phyloP scores from a whole-genome alignment of 1,284 basidiomycete species.

The Ceratobasidium sp. region DNA sequence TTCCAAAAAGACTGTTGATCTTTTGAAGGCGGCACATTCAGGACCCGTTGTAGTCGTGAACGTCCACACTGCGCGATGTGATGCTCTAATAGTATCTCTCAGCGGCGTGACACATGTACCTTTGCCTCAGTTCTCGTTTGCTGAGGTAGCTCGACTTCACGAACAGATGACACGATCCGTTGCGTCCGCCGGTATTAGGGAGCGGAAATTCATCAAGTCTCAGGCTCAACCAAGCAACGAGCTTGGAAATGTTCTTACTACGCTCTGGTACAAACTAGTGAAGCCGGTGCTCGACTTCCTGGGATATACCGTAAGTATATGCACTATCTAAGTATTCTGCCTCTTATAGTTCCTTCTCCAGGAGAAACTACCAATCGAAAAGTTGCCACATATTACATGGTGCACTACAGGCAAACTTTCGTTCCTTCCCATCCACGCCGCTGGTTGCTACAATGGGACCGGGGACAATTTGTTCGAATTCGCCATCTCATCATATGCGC shows the following conservation, averaged over 20 bases:
- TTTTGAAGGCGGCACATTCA: conserved; percentile 29
- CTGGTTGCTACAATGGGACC: conserved; percentile 49
- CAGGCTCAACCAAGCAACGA: not conserved
- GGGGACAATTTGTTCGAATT: conserved; percentile 47
- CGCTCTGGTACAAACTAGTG: conserved; percentile 42
- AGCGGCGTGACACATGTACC: not conserved
- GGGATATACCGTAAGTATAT: not conserved
- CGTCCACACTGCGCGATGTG: conserved; percentile 33
- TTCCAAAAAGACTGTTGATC: not conserved
- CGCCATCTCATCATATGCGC: conserved; percentile 53
- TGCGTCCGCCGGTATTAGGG: not conserved
- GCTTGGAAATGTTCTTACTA: not conserved
- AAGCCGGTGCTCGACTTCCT: conserved; percentile 33
- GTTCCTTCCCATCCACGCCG: conserved; percentile 57
- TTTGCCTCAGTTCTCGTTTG: conserved; percentile 3
- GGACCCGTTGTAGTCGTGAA: conserved; percentile 47
- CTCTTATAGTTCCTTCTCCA: too few relatives aligned
- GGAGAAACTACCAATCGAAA: not conserved
- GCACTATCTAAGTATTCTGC: not conserved
- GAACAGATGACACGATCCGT: not conserved
- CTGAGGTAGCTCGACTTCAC: not conserved
- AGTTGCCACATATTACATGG: conserved; percentile 54
- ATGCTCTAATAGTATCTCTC: conserved; percentile 42
- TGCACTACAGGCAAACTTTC: conserved; percentile 56
- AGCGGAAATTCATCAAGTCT: not conserved